Conservation (phyloP, 2,329 filamentous ascomycete genomes). For the Polytolypa hystricis region DNA sequence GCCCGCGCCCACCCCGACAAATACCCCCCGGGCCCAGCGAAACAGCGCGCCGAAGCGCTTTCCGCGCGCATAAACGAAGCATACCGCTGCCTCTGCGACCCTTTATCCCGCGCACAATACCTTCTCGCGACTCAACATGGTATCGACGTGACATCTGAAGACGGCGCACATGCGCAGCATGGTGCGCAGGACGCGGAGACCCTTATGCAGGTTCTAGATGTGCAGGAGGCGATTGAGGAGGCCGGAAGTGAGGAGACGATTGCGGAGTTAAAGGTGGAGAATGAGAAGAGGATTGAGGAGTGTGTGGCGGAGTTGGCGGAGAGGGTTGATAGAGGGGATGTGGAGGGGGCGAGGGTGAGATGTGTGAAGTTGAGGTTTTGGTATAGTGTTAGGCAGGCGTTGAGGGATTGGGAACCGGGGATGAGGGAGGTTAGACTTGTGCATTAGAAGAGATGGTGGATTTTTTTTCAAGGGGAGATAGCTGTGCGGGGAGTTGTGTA, state of each 20-base stretch:
- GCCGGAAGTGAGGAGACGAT: constrained; percentile 52
- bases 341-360: constrained; percentile 57
- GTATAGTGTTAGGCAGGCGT: constrained; percentile 71
- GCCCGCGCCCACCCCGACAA: constrained; percentile 37
- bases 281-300: constrained; percentile 53
- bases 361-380: constrained; percentile 76
- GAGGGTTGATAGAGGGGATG: constrained; percentile 56
- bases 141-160: constrained; percentile 61
- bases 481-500: too few species aligned
- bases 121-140: constrained; percentile 56
- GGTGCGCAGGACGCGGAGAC: constrained; percentile 59
- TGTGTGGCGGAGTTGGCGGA: constrained; percentile 53
- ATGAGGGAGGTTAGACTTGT: constrained; percentile 45
- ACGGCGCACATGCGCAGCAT: constrained; percentile 61
- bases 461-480: background rate
- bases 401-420: constrained; percentile 76
- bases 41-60: constrained; percentile 59
- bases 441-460: constrained; percentile 31
- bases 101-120: constrained; percentile 79
- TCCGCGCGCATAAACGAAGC: constrained; percentile 82
- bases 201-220: constrained; percentile 78
- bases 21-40: constrained; percentile 38
- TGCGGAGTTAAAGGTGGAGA: constrained; percentile 53
- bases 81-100: constrained; percentile 71
- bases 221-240: constrained; percentile 62